Percentiles rank a stretch among this genome's conserved stretches.
Conservation (phyloP, 2,329 filamentous ascomycete species). For the Pseudocercospora ulei region DNA sequence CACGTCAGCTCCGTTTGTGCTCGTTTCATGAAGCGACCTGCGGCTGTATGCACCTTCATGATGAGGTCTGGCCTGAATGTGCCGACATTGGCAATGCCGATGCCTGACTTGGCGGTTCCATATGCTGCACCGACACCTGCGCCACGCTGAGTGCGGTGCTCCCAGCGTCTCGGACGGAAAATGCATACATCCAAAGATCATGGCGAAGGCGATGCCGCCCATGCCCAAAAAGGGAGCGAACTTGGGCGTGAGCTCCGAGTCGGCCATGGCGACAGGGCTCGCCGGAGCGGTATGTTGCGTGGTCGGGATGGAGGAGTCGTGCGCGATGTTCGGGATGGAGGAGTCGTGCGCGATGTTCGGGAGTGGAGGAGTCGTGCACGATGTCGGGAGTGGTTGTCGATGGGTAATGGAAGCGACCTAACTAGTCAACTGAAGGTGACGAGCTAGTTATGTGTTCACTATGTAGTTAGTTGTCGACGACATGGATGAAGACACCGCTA, state of each 20-base stretch:
- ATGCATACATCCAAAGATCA: slow-evolving; percentile 70
- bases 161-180: background rate
- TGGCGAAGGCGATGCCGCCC: slow-evolving; percentile 70
- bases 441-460: too few species aligned
- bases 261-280: slow-evolving; percentile 35
- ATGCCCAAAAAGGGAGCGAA: slow-evolving; percentile 84
- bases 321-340: too few species aligned
- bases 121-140: slow-evolving; percentile 67
- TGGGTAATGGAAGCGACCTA: too few species aligned
- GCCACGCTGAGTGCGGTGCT: slow-evolving; percentile 21
- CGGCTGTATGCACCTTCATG: slow-evolving; percentile 64
- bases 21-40: too few species aligned
- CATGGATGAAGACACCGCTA: too few species aligned
- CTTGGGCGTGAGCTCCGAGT: slow-evolving; percentile 57
- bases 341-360: background rate
- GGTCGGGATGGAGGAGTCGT: slow-evolving; percentile 7
- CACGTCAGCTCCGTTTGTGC: slow-evolving; percentile 22
- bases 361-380: too few species aligned
- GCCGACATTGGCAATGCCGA: slow-evolving; percentile 76
- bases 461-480: too few species aligned
- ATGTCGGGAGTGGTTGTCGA: too few species aligned
- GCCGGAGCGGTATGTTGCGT: background rate
- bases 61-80: slow-evolving; percentile 78
- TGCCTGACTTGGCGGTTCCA: slow-evolving; percentile 78
- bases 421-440: too few species aligned